These are phyloP conservation scores for Candida orba DNA, from an alignment of 805 yeast genomes.

Conservation along the genomic window DNA sequence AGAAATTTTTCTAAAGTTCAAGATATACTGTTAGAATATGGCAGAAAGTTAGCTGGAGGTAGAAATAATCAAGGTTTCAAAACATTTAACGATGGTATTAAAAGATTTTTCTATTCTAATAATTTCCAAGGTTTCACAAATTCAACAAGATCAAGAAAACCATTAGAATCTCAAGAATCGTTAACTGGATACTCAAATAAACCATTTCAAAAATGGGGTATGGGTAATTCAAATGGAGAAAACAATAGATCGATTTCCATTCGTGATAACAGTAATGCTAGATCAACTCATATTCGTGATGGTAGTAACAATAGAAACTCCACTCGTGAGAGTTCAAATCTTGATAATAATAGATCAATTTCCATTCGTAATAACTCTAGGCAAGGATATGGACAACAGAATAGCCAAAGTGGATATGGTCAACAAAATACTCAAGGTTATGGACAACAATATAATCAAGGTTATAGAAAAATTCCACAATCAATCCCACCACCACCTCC, in stretches of 20 bases:
- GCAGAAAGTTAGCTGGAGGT: not conserved
- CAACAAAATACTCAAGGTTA: not conserved
- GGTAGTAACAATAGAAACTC: not conserved
- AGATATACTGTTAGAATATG: conserved; percentile 1
- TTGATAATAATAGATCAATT: too few relatives aligned
- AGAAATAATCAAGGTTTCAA: not conserved
- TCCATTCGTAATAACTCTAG: too few relatives aligned
- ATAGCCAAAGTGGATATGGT: not conserved
- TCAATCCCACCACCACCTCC: conserved; percentile 17
- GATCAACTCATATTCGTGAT: not conserved
- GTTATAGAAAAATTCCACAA: conserved; percentile 1
- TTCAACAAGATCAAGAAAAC: conserved; percentile 1
- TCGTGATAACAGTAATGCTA: not conserved
- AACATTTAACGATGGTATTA: conserved; percentile 1
- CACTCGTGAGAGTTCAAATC: too few relatives aligned
- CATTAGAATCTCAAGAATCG: conserved; percentile 7
- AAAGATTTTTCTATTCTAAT: not conserved
- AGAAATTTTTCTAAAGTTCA: not conserved
- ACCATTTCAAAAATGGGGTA: conserved; percentile 6
- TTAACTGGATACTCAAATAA: conserved; percentile 2
- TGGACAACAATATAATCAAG: conserved; percentile 3
- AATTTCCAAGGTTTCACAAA: not conserved
- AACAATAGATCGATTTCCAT: not conserved
- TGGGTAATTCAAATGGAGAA: not conserved
- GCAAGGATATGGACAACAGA: not conserved